These are phyloP conservation scores for Hibiscus trionum DNA, from an alignment of 345 rosid species.

Conservation along the genomic window DNA sequence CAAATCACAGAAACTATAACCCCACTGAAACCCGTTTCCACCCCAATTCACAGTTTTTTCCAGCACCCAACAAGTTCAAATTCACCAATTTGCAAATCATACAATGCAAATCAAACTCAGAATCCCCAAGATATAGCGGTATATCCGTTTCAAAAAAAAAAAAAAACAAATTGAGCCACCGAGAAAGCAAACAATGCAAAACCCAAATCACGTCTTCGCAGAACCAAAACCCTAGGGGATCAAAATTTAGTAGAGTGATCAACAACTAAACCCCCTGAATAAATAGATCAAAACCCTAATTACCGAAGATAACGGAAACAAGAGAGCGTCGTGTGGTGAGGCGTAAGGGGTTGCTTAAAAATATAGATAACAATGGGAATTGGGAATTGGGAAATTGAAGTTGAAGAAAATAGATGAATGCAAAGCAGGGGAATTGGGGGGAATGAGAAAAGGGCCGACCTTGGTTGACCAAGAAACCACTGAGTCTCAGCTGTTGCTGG, in stretches of 20 bases:
- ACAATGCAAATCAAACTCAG: constrained; percentile 33
- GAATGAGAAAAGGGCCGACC: constrained; percentile 39
- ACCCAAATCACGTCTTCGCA: constrained; percentile 53
- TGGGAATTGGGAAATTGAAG: constrained; percentile 30
- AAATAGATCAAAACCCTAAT: constrained; percentile 50
- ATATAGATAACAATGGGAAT: constrained; percentile 26
- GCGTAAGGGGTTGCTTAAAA: constrained; percentile 11
- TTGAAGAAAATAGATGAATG: constrained; percentile 36
- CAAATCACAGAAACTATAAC: constrained; percentile 22
- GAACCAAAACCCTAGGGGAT: constrained; percentile 50
- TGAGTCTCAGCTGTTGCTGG: constrained; percentile 16
- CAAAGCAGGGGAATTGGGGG: constrained; percentile 32
- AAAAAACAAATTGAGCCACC: constrained; percentile 21
- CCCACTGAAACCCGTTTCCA: constrained; percentile 18
- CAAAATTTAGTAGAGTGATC: too few species aligned
- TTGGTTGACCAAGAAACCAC: constrained; percentile 29
- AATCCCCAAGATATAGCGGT: constrained; percentile 10
- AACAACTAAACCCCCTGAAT: not conserved
- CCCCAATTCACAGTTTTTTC: constrained; percentile 28
- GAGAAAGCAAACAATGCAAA: constrained; percentile 40
- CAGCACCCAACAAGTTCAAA: constrained; percentile 24
- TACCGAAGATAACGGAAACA: constrained; percentile 21
- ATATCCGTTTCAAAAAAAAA: constrained; percentile 14
- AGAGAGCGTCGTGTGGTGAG: not conserved
- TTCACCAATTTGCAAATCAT: constrained; percentile 19